Evolutionary conservation across 2,329 filamentous ascomycete species (phyloP).

Genomic region (Pseudogymnoascus sp.): DNA sequence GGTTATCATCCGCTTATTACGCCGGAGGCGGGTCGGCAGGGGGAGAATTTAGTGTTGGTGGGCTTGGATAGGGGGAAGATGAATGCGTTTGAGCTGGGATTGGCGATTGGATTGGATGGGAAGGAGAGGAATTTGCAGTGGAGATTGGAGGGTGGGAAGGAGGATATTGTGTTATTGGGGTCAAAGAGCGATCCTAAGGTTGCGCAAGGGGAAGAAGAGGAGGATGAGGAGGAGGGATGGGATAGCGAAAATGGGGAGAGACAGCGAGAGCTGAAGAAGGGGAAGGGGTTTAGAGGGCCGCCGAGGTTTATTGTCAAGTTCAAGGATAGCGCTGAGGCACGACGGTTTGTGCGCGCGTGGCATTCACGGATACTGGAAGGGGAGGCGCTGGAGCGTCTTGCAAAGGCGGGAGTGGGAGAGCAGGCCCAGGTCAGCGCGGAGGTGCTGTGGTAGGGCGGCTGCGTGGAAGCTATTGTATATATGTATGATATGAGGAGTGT

Average conservation of each 20-base stretch:
- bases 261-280: neutral
- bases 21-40: slow-evolving; percentile 12
- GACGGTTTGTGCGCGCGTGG: slow-evolving; percentile 43
- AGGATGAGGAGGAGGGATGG: neutral
- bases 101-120: slow-evolving; percentile 22
- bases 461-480: neutral
- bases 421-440: slow-evolving; percentile 36
- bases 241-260: neutral
- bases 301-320: slow-evolving; percentile 25
- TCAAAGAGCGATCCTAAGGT: slow-evolving; percentile 11
- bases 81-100: slow-evolving; percentile 13
- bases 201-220: neutral
- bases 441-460: slow-evolving; percentile 36
- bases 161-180: slow-evolving; percentile 1
- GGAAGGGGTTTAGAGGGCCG: slow-evolving; percentile 10
- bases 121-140: slow-evolving; percentile 26
- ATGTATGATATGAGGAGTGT: neutral
- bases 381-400: neutral
- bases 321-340: slow-evolving; percentile 24
- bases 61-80: slow-evolving; percentile 19
- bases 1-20: slow-evolving; percentile 20
- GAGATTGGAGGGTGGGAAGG: slow-evolving; percentile 19
- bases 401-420: slow-evolving; percentile 26
- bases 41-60: slow-evolving; percentile 24
- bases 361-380: slow-evolving; percentile 27